Conservation (phyloP, 225 moss, liverwort and hornwort species). For the Rhytidiadelphus loreus region DNA sequence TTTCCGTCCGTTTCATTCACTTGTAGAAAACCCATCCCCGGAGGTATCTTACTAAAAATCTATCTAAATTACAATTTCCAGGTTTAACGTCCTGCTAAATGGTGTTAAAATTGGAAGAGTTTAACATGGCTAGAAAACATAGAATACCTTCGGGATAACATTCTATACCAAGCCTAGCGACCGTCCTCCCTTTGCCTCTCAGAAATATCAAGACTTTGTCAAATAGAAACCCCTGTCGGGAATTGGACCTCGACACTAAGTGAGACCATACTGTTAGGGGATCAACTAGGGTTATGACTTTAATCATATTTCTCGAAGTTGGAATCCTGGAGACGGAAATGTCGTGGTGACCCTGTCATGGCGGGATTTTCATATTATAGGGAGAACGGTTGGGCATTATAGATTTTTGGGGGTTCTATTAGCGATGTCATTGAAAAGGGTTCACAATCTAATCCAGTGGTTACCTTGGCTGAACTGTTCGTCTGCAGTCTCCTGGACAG, state of each 20-base stretch:
- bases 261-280: neutral
- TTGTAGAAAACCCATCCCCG: neutral
- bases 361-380: neutral
- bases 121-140: neutral
- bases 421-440: neutral
- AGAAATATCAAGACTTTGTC: neutral
- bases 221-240: neutral
- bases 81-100: neutral
- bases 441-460: neutral
- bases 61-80: neutral
- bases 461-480: neutral
- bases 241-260: neutral
- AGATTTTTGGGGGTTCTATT: neutral
- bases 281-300: neutral
- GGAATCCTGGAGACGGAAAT: neutral
- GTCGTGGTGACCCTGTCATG: neutral
- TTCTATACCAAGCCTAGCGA: neutral
- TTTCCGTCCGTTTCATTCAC: neutral
- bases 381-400: neutral
- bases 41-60: neutral
- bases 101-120: neutral
- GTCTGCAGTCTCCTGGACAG: conserved; percentile 59
- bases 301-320: neutral
- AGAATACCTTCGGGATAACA: neutral
- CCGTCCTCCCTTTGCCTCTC: neutral